Evolutionary conservation across 2,329 filamentous ascomycete species (phyloP).

Genomic region (Fusarium pseudoanthophilum): DNA sequence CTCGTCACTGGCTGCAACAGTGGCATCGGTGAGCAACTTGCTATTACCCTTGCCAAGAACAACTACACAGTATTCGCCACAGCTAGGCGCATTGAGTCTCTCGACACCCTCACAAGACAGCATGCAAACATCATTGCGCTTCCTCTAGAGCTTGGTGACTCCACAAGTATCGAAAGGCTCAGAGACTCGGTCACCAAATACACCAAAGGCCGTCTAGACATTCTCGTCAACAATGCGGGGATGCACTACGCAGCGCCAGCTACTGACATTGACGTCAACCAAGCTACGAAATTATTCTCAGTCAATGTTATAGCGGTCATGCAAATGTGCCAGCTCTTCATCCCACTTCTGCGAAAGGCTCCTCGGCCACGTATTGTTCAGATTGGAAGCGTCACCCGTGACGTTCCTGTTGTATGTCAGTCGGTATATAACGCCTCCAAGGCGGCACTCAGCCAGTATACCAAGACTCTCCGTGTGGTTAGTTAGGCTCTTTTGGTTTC

Average conservation of each 20-base stretch:
- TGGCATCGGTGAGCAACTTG: not conserved
- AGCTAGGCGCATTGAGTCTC: not conserved
- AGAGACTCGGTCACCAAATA: not conserved
- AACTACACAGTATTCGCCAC: not conserved
- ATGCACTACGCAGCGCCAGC: not conserved
- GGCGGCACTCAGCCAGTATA: not conserved
- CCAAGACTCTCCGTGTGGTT: not conserved
- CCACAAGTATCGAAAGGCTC: fast-evolving
- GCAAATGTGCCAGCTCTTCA: not conserved
- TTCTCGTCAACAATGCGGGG: not conserved
- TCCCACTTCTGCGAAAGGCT: fast-evolving
- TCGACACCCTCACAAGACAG: fast-evolving
- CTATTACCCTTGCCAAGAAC: not conserved
- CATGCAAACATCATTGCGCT: not conserved
- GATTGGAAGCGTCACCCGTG: not conserved
- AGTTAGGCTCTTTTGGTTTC: not conserved
- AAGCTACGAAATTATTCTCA: not conserved
- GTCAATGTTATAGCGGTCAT: not conserved
- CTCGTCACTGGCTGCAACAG: not conserved
- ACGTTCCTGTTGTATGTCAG: not conserved
- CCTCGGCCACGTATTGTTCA: not conserved
- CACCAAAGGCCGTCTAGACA: not conserved
- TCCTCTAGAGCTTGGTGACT: not conserved
- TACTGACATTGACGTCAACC: not conserved
- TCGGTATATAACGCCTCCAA: not conserved